A percentile compares a stretch with the other conserved stretches of the same genome.
Conservation (phyloP, 1,139 yeast species). For the Yarrowia galli region DNA sequence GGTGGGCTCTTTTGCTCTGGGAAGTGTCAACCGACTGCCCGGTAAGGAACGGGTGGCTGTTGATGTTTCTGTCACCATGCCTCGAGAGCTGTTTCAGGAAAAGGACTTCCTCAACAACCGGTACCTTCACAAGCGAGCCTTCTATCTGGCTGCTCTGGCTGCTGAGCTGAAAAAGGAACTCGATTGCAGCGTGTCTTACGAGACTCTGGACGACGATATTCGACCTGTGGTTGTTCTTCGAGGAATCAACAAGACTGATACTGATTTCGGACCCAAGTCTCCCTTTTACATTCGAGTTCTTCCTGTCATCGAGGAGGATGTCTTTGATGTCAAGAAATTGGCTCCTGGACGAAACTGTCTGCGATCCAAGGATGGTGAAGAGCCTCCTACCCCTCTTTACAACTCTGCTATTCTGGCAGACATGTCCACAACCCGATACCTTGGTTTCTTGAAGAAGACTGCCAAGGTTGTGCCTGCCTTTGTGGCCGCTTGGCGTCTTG, state of each 20-base stretch:
- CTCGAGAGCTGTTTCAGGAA: constrained; percentile 71
- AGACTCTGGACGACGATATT: constrained; percentile 34
- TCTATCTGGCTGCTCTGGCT: constrained; percentile 79
- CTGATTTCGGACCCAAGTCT: constrained; percentile 57
- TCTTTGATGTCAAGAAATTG: constrained; percentile 77
- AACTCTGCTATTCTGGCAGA: constrained; percentile 80
- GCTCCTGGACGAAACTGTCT: constrained; percentile 71
- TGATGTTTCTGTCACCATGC: constrained; percentile 86
- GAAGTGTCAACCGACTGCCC: constrained; percentile 73
- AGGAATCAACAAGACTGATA: constrained; percentile 53
- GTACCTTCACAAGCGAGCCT: constrained; percentile 87
- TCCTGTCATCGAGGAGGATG: constrained; percentile 72
- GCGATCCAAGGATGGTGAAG: constrained; percentile 56
- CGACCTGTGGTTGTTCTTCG: constrained; percentile 45
- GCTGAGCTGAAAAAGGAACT: constrained; percentile 60
- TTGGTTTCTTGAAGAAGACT: constrained; percentile 76
- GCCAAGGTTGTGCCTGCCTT: constrained; percentile 83
- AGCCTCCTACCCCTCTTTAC: constrained; percentile 82
- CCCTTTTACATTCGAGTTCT: constrained; percentile 75
- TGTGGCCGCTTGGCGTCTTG: constrained; percentile 85
- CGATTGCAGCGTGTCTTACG: constrained; percentile 12
- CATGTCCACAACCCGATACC: constrained; percentile 69
- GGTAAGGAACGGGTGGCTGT: constrained; percentile 62
- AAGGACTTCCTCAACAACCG: constrained; percentile 92
- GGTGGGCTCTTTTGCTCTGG: constrained; percentile 88